These are phyloP conservation scores for Diutina ranongensis DNA, from an alignment of 1,139 yeast species.

Conservation along the genomic window DNA sequence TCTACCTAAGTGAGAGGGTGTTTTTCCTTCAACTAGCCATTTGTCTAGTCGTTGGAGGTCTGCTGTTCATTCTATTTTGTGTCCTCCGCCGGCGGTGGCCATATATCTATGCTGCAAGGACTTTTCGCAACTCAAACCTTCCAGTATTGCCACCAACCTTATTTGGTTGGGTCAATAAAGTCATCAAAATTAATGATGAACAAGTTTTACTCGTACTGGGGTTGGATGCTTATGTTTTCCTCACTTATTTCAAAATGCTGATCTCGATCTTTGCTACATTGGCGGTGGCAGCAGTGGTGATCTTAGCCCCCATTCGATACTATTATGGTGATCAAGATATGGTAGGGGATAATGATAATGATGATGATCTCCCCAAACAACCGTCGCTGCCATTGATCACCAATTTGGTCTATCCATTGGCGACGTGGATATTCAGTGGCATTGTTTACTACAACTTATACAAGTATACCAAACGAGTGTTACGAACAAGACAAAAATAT, in stretches of 20 bases:
- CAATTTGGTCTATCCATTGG: slow-evolving; percentile 29
- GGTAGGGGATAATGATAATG: slow-evolving; percentile 7
- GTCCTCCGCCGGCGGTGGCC: slow-evolving; percentile 36
- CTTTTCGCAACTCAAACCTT: slow-evolving; percentile 23
- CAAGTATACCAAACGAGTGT: slow-evolving; percentile 25
- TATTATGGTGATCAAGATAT: slow-evolving; percentile 17
- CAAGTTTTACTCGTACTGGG: slow-evolving; percentile 32
- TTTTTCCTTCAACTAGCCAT: slow-evolving; percentile 20
- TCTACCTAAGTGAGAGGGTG: slow-evolving; percentile 6
- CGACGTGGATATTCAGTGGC: slow-evolving; percentile 31
- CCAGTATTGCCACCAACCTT: slow-evolving; percentile 27
- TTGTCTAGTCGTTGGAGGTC: slow-evolving; percentile 26
- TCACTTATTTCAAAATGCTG: slow-evolving; percentile 36
- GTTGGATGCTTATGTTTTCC: slow-evolving; percentile 34
- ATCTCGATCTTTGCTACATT: slow-evolving; percentile 26
- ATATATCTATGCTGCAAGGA: slow-evolving; percentile 37
- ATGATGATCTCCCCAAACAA: slow-evolving; percentile 33
- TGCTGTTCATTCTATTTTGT: slow-evolving; percentile 28
- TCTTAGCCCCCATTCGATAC: slow-evolving; percentile 33
- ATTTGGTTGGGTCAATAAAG: slow-evolving; percentile 31
- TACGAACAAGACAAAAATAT: slow-evolving; percentile 51
- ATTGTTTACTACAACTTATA: slow-evolving; percentile 33
- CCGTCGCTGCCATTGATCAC: slow-evolving; percentile 7
- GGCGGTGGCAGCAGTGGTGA: slow-evolving; percentile 25
- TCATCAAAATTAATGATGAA: slow-evolving; percentile 27